Percentiles rank a stretch among this genome's conserved stretches.
Conservation (phyloP, 371 early-diverging fungal species). For the Mortierella sp. region DNA sequence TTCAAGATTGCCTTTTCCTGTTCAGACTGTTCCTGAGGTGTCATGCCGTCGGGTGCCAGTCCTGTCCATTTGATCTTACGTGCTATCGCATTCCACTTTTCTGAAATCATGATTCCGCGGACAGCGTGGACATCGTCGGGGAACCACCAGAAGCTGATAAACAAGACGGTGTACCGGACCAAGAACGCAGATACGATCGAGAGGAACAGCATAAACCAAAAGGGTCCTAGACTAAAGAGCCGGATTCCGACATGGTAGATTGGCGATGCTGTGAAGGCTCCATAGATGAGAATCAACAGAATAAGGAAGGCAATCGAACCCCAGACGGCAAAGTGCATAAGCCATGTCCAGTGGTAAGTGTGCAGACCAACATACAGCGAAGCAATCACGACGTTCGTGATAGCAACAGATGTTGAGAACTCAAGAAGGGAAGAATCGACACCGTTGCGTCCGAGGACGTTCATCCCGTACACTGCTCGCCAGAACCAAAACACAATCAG, state of each 20-base stretch:
- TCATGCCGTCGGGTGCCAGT: slow-evolving; percentile 41
- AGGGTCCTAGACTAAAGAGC: slow-evolving; percentile 70
- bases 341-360: slow-evolving; percentile 82
- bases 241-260: slow-evolving; percentile 71
- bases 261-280: slow-evolving; percentile 59
- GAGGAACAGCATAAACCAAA: slow-evolving; percentile 78
- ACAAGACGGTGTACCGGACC: slow-evolving; percentile 71
- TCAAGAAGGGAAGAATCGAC: slow-evolving; percentile 62
- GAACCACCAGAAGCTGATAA: slow-evolving; percentile 70
- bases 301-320: slow-evolving; percentile 61
- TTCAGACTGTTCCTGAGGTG: slow-evolving; percentile 34
- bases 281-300: slow-evolving; percentile 71
- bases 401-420: slow-evolving; percentile 70
- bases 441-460: slow-evolving; percentile 50
- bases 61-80: slow-evolving; percentile 39
- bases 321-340: slow-evolving; percentile 62
- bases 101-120: slow-evolving; percentile 65
- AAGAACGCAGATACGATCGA: slow-evolving; percentile 70
- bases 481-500: slow-evolving; percentile 73
- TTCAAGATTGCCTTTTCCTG: slow-evolving; percentile 49
- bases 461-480: slow-evolving; percentile 59
- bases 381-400: slow-evolving; percentile 73
- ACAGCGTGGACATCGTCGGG: slow-evolving; percentile 80
- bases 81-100: slow-evolving; percentile 38
- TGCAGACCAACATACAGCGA: slow-evolving; percentile 80